phyloP scores from a whole-genome alignment of 2,329 filamentous ascomycete genomes.

The Simplicillium sp. region DNA sequence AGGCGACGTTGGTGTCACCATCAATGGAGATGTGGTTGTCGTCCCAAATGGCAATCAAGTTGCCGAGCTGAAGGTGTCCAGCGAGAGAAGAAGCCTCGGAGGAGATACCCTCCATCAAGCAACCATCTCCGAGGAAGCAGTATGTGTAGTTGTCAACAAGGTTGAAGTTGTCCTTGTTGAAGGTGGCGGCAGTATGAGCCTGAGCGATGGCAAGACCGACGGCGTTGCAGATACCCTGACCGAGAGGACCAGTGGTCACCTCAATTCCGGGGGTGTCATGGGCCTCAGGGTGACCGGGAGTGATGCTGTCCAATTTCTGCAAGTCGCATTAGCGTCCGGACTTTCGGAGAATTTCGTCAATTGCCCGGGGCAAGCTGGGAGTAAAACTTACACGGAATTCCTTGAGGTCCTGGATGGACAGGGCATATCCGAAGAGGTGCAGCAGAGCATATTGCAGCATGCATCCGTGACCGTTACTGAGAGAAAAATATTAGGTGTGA shows the following conservation, averaged over 20 bases:
- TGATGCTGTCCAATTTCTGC: constrained; percentile 58
- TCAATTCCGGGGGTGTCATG: constrained; percentile 96
- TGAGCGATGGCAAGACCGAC: constrained; percentile 97
- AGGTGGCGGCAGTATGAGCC: constrained; percentile 78
- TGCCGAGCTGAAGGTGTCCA: constrained; percentile 94
- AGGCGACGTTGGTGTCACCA: constrained; percentile 89
- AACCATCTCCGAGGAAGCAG: constrained; percentile 93
- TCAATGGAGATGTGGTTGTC: constrained; percentile 97
- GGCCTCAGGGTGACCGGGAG: constrained; percentile 90
- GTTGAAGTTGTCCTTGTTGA: constrained; percentile 94
- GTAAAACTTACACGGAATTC: constrained; percentile 72
- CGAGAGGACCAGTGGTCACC: constrained; percentile 95
- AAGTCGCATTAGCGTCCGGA: constrained; percentile 1
- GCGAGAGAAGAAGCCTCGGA: constrained; percentile 85
- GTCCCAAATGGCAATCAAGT: constrained; percentile 94
- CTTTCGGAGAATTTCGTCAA: background rate
- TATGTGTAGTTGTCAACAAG: constrained; percentile 97
- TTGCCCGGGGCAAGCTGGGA: constrained; percentile 1
- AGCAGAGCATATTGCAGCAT: constrained; percentile 99
- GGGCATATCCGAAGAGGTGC: constrained; percentile 85
- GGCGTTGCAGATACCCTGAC: constrained; percentile 94
- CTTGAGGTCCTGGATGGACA: constrained; percentile 90
- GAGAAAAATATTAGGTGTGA: constrained; percentile 7
- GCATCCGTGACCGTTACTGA: constrained; percentile 94
- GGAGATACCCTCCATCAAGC: constrained; percentile 96